phyloP scores from a whole-genome alignment of 2,329 filamentous ascomycete species.

The Claviceps sorghi region DNA sequence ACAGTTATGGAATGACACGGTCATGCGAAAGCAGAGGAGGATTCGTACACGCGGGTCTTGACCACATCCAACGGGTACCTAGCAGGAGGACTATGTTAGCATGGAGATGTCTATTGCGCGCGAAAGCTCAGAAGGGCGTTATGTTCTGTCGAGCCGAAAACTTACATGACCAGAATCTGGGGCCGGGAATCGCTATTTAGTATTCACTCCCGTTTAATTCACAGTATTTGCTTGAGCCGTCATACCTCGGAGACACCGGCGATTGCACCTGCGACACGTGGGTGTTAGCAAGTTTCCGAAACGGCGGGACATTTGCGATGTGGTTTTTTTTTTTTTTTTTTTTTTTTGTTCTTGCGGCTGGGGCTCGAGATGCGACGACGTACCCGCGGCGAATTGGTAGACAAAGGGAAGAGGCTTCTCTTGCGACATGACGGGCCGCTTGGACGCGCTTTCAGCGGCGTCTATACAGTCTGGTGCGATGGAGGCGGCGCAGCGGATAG shows the following conservation, averaged over 20 bases:
- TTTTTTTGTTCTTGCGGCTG: neutral
- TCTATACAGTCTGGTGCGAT: slow-evolving; percentile 5
- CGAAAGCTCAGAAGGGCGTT: neutral
- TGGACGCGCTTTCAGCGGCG: neutral
- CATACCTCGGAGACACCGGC: slow-evolving; percentile 91
- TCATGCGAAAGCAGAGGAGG: slow-evolving; percentile 4
- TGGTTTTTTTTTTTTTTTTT: neutral
- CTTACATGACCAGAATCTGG: slow-evolving; percentile 77
- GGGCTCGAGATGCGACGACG: slow-evolving; percentile 20
- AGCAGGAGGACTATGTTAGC: slow-evolving; percentile 5
- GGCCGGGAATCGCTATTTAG: slow-evolving; percentile 4
- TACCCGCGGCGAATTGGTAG: slow-evolving; percentile 90
- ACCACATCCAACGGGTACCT: slow-evolving; percentile 99
- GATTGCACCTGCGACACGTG: slow-evolving; percentile 52
- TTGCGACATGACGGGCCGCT: slow-evolving; percentile 40
- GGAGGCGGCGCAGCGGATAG: slow-evolving; percentile 7
- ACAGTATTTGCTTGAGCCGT: neutral
- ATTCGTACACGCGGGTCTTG: slow-evolving; percentile 83
- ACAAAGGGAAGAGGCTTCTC: slow-evolving; percentile 73
- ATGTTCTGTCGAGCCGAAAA: slow-evolving; percentile 5
- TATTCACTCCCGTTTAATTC: too few species aligned
- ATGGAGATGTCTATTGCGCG: neutral
- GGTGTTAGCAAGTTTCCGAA: slow-evolving; percentile 7
- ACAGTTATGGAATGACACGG: neutral
- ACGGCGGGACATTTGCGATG: neutral